A percentile compares a stretch with the other conserved stretches of the same genome.
These are phyloP conservation scores for Hippophae tibetana DNA, from an alignment of 306 rosid genomes.

Conservation along the genomic window DNA sequence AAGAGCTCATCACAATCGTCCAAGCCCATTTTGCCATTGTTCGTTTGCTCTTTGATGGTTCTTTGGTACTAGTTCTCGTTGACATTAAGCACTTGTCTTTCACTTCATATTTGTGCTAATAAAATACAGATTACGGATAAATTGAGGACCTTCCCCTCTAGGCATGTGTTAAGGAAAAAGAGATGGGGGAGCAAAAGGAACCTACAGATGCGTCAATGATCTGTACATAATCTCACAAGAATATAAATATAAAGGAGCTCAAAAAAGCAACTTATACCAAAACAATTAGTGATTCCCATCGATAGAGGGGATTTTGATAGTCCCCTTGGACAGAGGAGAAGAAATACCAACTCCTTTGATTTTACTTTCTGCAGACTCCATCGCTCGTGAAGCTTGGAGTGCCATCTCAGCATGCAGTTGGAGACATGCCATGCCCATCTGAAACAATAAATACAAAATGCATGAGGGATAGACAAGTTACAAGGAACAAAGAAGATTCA, in stretches of 20 bases:
- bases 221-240: background rate
- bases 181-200: background rate
- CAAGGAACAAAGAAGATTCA: background rate
- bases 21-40: too few relatives aligned
- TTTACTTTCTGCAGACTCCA: constrained; percentile 57
- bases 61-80: too few relatives aligned
- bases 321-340: constrained; percentile 43
- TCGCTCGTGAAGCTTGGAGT: constrained; percentile 75
- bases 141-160: background rate
- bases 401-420: constrained; percentile 97
- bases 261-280: background rate
- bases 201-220: background rate
- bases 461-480: background rate
- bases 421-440: constrained; percentile 83
- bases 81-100: too few relatives aligned
- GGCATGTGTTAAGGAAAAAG: background rate
- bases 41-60: too few relatives aligned
- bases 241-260: background rate
- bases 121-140: too few relatives aligned
- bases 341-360: constrained; percentile 34
- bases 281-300: constrained; percentile 21
- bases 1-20: too few relatives aligned
- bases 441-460: background rate
- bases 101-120: too few relatives aligned
- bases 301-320: constrained; percentile 56